Evolutionary conservation across 495 filamentous ascomycete genomes (phyloP).

Genomic region (Penicillium simplicissimum): DNA sequence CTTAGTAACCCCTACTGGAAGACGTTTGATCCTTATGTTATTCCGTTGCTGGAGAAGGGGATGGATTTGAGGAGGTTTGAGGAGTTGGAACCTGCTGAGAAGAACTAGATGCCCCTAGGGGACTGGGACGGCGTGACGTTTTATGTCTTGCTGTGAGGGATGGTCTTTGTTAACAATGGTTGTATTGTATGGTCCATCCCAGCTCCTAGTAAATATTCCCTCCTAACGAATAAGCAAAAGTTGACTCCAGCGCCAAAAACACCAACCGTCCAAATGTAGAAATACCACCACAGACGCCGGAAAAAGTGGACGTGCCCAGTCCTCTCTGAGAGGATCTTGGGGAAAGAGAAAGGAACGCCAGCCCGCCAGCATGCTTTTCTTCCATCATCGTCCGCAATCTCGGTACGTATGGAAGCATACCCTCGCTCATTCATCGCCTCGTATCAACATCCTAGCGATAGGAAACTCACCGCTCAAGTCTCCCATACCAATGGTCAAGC

Average conservation of each 20-base stretch:
- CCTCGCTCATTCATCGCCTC: not conserved
- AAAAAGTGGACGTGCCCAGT: too few species aligned
- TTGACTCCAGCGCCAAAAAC: not conserved
- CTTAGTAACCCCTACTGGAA: conserved; percentile 69
- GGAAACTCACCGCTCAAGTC: conserved; percentile 20
- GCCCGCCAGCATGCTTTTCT: conserved; percentile 1
- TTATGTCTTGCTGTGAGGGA: not conserved
- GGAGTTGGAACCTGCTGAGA: conserved; percentile 38
- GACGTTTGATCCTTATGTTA: conserved; percentile 67
- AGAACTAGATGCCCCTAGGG: not conserved
- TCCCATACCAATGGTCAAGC: conserved; percentile 31
- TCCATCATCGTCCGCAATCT: not conserved
- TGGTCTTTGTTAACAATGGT: not conserved
- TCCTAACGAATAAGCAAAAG: not conserved
- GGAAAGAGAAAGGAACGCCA: not conserved
- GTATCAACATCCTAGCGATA: not conserved
- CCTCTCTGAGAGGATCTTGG: not conserved
- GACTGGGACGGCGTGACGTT: not conserved
- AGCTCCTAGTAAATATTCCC: too few species aligned
- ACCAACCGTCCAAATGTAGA: not conserved
- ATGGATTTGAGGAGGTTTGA: conserved; percentile 65
- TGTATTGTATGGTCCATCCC: not conserved
- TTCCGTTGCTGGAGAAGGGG: conserved; percentile 61
- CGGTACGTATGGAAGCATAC: not conserved
- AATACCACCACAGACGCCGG: not conserved